Percentiles rank a stretch among this genome's conserved stretches.
Conservation (phyloP, 2,329 filamentous ascomycete species). For the Fusarium sp. region DNA sequence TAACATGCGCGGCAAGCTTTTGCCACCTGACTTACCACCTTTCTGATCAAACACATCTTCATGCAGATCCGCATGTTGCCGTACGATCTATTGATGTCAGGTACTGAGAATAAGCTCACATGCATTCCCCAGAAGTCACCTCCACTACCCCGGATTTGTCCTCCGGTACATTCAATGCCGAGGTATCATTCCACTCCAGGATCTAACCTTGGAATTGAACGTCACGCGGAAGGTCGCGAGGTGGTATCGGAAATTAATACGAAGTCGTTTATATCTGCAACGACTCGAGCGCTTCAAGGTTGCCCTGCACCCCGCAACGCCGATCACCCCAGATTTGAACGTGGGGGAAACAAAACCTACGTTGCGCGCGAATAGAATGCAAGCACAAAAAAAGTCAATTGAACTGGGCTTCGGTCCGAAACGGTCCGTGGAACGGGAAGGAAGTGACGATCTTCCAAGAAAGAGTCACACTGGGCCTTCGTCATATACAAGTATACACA, state of each 20-base stretch:
- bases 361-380: constrained; percentile 29
- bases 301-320: constrained; percentile 13
- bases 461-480: not conserved
- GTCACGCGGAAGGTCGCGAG: not conserved
- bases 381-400: not conserved
- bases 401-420: not conserved
- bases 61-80: not conserved
- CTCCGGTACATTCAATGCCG: not conserved
- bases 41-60: not conserved
- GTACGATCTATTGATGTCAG: not conserved
- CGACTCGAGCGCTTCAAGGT: constrained; percentile 26
- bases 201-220: not conserved
- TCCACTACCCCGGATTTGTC: not conserved
- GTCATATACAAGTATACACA: not conserved
- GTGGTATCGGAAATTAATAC: constrained; percentile 1
- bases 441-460: not conserved
- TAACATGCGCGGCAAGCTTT: not conserved
- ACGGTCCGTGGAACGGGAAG: constrained; percentile 3
- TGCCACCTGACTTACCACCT: not conserved
- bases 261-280: not conserved
- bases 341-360: constrained; percentile 1
- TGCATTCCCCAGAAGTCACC: not conserved
- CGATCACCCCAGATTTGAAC: constrained; percentile 18
- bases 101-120: not conserved
- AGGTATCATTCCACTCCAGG: not conserved